These are phyloP conservation scores for Fusarium dimerum DNA, from an alignment of 2,329 filamentous ascomycete genomes.

Conservation along the genomic window DNA sequence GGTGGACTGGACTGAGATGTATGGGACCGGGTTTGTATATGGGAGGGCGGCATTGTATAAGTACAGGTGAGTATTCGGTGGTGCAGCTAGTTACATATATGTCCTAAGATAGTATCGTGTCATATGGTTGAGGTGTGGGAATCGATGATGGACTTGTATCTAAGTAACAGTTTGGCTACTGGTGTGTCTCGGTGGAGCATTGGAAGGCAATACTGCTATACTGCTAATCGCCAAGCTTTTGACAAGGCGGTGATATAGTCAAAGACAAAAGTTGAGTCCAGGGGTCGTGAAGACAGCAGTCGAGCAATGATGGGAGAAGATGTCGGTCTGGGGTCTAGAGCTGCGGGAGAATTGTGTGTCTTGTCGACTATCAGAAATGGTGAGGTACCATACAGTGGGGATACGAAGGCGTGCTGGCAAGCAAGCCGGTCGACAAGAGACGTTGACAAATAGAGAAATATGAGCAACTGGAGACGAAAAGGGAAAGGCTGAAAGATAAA, in stretches of 20 bases:
- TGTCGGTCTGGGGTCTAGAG: conserved; percentile 21
- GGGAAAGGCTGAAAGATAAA: background rate
- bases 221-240: conserved; percentile 17
- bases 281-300: conserved; percentile 21
- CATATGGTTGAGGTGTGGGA: conserved; percentile 9
- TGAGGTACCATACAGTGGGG: conserved; percentile 8
- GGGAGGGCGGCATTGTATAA: conserved; percentile 19
- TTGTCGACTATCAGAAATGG: conserved; percentile 14
- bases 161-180: conserved; percentile 10
- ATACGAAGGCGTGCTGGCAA: conserved; percentile 12
- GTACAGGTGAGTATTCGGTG: conserved; percentile 10
- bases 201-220: conserved; percentile 19
- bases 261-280: conserved; percentile 14
- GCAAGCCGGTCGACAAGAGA: conserved; percentile 7
- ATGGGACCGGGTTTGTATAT: conserved; percentile 18
- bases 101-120: conserved; percentile 11
- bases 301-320: conserved; percentile 15
- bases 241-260: background rate
- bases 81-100: conserved; percentile 16
- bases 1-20: conserved; percentile 19
- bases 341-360: background rate
- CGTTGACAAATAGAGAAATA: background rate
- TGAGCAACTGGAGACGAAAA: conserved; percentile 5
- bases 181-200: conserved; percentile 28
- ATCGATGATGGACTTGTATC: conserved; percentile 5